Evolutionary conservation across 257 asterid species (phyloP).

Genomic region (Solanum arcanum): DNA sequence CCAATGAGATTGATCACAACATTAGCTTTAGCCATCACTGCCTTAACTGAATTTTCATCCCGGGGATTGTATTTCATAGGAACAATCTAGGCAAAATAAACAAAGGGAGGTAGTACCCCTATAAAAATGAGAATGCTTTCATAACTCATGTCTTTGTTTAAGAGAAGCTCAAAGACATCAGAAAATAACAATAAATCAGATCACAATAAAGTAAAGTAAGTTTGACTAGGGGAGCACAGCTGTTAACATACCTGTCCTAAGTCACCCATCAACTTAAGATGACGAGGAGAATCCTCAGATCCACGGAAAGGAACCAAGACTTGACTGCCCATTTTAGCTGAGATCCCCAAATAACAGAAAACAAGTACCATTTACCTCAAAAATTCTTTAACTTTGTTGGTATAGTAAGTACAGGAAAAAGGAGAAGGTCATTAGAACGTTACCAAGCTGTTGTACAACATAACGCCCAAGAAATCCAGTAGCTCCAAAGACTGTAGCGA

Average conservation of each 20-base stretch:
- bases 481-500: conserved; percentile 96
- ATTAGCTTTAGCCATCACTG: conserved; percentile 97
- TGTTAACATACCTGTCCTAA: conserved; percentile 72
- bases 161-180: neutral
- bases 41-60: conserved; percentile 84
- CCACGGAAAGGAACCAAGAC: conserved; percentile 96
- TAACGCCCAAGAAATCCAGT: conserved; percentile 96
- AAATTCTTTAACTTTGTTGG: neutral
- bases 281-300: conserved; percentile 88
- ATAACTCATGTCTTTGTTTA: neutral
- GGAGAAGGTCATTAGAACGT: conserved; percentile 1
- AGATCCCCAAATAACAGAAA: conserved; percentile 1
- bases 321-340: conserved; percentile 97
- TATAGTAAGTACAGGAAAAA: neutral
- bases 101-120: neutral
- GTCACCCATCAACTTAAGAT: conserved; percentile 98
- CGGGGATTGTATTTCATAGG: conserved; percentile 94
- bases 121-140: neutral
- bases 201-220: neutral
- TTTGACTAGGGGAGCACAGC: neutral
- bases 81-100: conserved; percentile 54
- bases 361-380: neutral
- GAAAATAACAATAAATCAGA: neutral
- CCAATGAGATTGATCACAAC: conserved; percentile 98
- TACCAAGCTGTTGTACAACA: conserved; percentile 90